Evolutionary conservation across 108 stramenopile species (phyloP).

Genomic region (Phaeodactylum tricornutum): DNA sequence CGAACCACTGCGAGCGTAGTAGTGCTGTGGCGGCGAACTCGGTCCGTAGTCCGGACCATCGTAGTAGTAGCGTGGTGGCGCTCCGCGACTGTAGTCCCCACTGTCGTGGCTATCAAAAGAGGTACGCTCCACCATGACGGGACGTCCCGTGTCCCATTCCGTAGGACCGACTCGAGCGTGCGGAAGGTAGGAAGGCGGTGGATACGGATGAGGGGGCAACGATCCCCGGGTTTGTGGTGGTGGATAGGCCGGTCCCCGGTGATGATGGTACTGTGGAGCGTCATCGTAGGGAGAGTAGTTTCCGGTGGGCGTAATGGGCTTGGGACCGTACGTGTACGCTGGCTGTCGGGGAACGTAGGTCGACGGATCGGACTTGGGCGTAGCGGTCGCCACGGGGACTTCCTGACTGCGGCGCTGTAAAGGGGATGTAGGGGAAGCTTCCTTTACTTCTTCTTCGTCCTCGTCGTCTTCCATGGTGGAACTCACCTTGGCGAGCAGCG

Average conservation of each 20-base stretch:
- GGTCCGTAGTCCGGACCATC: neutral
- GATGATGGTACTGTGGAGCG: neutral
- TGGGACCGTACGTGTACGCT: slow-evolving; percentile 1
- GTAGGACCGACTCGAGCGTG: neutral
- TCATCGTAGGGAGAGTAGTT: slow-evolving; percentile 1
- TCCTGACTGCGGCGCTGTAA: neutral
- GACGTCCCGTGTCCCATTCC: neutral
- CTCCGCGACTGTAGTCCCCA: neutral
- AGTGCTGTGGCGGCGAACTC: slow-evolving; percentile 2
- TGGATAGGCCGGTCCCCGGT: neutral
- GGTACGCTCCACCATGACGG: slow-evolving; percentile 6
- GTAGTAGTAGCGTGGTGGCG: neutral
- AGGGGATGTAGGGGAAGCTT: neutral
- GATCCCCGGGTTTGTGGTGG: slow-evolving; percentile 1
- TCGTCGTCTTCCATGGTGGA: slow-evolving; percentile 1
- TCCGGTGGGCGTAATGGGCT: neutral
- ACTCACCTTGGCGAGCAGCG: slow-evolving; percentile 8
- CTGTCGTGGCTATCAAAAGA: slow-evolving; percentile 6
- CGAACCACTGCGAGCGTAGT: neutral
- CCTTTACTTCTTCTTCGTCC: neutral
- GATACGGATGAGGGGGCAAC: neutral
- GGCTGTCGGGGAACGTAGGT: neutral
- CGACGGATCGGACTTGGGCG: neutral
- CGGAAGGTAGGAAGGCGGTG: neutral
- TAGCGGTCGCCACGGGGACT: neutral